phyloP scores from a whole-genome alignment of 2,329 filamentous ascomycete genomes.

The Raffaelea ambrosiae region DNA sequence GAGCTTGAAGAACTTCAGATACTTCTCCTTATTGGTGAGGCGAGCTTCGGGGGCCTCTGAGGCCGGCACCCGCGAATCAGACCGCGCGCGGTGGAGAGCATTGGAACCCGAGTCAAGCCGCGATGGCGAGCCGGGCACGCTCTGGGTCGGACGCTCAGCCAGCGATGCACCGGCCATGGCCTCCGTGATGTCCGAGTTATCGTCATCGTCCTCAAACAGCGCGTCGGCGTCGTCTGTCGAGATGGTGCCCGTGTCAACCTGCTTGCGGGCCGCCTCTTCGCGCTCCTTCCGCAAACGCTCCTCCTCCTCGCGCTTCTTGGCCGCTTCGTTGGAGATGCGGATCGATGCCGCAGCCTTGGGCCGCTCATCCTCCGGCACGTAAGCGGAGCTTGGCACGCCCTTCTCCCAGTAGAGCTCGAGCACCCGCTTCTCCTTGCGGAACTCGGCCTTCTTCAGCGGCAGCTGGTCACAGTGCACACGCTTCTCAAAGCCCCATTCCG shows the following conservation, averaged over 20 bases:
- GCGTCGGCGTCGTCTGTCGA: conserved; percentile 89
- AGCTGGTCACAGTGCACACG: conserved; percentile 97
- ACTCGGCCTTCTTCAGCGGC: conserved; percentile 98
- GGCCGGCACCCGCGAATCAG: conserved; percentile 82
- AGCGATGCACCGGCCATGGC: conserved; percentile 86
- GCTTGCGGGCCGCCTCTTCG: conserved; percentile 84
- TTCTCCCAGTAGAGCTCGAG: conserved; percentile 99
- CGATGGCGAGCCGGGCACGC: conserved; percentile 84
- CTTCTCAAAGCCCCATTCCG: conserved; percentile 98
- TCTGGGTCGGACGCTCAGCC: conserved; percentile 83
- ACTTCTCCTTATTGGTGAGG: conserved; percentile 91
- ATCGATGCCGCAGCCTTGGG: conserved; percentile 72
- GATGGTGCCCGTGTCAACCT: conserved; percentile 90
- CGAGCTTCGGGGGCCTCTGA: conserved; percentile 69
- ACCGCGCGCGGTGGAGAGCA: conserved; percentile 73
- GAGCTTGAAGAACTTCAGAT: conserved; percentile 79
- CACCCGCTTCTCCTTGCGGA: conserved; percentile 89
- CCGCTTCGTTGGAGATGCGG: conserved; percentile 64
- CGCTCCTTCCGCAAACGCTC: conserved; percentile 75
- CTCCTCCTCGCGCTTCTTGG: conserved; percentile 72
- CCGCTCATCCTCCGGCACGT: conserved; percentile 92
- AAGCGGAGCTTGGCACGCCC: conserved; percentile 91
- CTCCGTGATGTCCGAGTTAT: conserved; percentile 85
- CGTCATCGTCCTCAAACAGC: conserved; percentile 90
- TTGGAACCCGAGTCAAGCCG: conserved; percentile 61